Conservation (phyloP, 1,139 yeast genomes). For the Candida buenavistaensis region DNA sequence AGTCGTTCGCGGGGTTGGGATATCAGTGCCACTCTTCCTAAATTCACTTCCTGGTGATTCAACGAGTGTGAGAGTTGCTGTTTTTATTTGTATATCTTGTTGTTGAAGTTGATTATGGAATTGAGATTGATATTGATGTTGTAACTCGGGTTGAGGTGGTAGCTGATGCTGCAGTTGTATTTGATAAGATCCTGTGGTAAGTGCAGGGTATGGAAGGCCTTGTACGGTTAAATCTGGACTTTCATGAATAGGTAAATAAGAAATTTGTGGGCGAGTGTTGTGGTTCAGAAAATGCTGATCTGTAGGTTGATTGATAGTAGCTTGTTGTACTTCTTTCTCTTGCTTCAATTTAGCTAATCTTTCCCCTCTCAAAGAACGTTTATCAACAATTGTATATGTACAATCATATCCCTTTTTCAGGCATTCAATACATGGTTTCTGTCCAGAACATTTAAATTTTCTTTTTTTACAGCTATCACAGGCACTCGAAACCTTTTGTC, state of each 20-base stretch:
- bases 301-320: too few species aligned
- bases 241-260: too few species aligned
- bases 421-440: constrained; percentile 29
- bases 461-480: constrained; percentile 41
- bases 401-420: constrained; percentile 25
- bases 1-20: constrained; percentile 14
- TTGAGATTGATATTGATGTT: constrained; percentile 3
- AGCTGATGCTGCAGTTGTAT: constrained; percentile 4
- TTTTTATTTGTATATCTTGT: neutral
- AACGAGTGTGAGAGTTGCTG: neutral
- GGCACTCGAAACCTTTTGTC: constrained; percentile 39
- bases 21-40: constrained; percentile 3
- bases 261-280: too few species aligned
- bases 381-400: constrained; percentile 26
- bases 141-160: constrained; percentile 5
- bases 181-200: neutral
- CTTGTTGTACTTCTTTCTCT: constrained; percentile 6
- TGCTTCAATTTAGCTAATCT: constrained; percentile 19
- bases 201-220: neutral
- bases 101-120: constrained; percentile 5
- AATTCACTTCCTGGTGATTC: neutral
- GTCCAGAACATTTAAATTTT: constrained; percentile 36
- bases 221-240: neutral
- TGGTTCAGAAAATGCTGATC: too few species aligned
- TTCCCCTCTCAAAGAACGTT: constrained; percentile 29